phyloP scores from a whole-genome alignment of 306 rosid genomes.

The Bauhinia variegata region DNA sequence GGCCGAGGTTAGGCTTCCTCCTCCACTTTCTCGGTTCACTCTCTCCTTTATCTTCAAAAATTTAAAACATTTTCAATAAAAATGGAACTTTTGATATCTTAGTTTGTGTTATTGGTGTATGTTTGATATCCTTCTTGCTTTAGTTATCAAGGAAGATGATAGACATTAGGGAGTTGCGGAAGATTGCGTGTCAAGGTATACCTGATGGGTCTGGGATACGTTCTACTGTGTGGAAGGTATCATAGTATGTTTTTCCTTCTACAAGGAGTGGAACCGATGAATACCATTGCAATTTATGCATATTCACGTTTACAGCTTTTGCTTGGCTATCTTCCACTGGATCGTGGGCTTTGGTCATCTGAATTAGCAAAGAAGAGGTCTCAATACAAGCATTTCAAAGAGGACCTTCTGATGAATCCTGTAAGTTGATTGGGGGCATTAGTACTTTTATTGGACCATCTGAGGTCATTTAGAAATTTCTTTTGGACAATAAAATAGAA shows the following conservation, averaged over 20 bases:
- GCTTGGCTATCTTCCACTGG: constrained; percentile 84
- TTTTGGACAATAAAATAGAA: not conserved
- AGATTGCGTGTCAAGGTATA: constrained; percentile 81
- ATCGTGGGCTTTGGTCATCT: constrained; percentile 81
- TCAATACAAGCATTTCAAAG: constrained; percentile 90
- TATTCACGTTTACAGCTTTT: constrained; percentile 65
- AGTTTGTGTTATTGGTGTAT: not conserved
- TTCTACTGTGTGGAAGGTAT: constrained; percentile 92
- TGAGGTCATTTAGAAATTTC: not conserved
- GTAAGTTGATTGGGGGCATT: constrained; percentile 57
- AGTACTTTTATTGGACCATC: not conserved
- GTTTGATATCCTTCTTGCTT: not conserved
- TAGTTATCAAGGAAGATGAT: constrained; percentile 82
- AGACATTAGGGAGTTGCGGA: constrained; percentile 67
- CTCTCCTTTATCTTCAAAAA: not conserved
- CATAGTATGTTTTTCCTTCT: not conserved
- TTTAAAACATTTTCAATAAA: not conserved
- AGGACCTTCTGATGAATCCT: constrained; percentile 94
- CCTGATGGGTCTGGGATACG: constrained; percentile 94
- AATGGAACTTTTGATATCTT: not conserved
- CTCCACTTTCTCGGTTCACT: not conserved
- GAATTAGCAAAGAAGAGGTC: constrained; percentile 92
- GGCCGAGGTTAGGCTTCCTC: constrained; percentile 57
- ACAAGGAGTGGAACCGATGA: constrained; percentile 19
- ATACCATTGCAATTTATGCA: constrained; percentile 26